Conservation (phyloP, 176 grass and related monocot genomes). For the Rhipidocladum racemiflorum region DNA sequence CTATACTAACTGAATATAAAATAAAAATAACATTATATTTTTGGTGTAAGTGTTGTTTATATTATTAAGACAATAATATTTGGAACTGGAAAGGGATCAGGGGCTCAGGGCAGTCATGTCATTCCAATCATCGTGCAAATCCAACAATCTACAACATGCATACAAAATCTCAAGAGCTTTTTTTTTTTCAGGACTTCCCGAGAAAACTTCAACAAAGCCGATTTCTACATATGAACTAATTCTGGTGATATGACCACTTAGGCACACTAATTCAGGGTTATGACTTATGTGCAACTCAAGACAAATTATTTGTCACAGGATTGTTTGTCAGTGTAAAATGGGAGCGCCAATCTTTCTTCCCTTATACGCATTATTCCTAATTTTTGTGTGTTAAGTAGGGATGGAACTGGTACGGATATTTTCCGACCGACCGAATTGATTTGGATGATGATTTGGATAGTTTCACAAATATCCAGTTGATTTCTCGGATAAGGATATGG, state of each 20-base stretch:
- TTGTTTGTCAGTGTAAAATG: not conserved
- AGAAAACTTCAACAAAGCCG: not conserved
- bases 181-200: not conserved
- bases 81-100: not conserved
- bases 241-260: not conserved
- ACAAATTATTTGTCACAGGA: not conserved
- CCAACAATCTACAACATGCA: not conserved
- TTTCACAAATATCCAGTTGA: too few species aligned
- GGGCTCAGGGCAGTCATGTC: not conserved
- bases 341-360: not conserved
- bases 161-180: not conserved
- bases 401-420: too few species aligned
- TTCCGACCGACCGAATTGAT: too few species aligned
- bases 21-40: conserved; percentile 2
- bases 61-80: not conserved
- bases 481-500: too few species aligned
- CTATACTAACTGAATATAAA: conserved; percentile 1
- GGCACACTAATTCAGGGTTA: not conserved
- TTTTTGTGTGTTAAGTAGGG: not conserved
- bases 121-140: not conserved
- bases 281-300: conserved; percentile 8
- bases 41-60: not conserved
- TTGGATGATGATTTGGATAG: too few species aligned
- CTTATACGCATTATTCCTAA: not conserved
- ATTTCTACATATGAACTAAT: conserved; percentile 2